phyloP scores from a whole-genome alignment of 768 basidiomycete species.

The Fistulinella prunicolor region DNA sequence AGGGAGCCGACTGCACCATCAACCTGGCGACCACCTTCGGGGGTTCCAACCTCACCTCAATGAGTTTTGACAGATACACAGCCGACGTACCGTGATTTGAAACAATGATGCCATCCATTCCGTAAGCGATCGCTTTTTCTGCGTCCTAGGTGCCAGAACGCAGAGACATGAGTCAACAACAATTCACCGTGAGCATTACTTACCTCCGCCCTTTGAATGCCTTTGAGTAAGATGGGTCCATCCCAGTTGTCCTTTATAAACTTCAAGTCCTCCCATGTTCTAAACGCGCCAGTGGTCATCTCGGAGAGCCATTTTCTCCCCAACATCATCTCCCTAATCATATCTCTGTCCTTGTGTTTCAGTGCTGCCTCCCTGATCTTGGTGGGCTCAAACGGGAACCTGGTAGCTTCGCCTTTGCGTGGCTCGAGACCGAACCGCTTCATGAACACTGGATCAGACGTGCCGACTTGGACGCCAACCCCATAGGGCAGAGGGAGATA shows the following conservation, averaged over 20 bases:
- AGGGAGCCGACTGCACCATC: conserved; percentile 80
- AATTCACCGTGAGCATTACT: too few relatives aligned
- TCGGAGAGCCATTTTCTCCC: conserved; percentile 65
- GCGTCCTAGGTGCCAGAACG: conserved; percentile 42
- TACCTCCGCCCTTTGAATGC: conserved; percentile 65
- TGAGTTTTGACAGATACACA: neutral
- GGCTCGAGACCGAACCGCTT: conserved; percentile 44
- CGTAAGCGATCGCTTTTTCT: conserved; percentile 42
- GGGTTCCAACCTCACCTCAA: neutral
- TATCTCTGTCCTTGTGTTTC: conserved; percentile 46
- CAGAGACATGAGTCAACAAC: too few relatives aligned
- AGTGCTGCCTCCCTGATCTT: conserved; percentile 40
- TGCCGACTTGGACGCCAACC: conserved; percentile 62
- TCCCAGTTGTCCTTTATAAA: conserved; percentile 74
- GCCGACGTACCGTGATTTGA: conserved; percentile 38
- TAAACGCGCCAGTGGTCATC: conserved; percentile 58
- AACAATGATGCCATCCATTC: conserved; percentile 47
- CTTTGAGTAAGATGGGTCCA: conserved; percentile 74
- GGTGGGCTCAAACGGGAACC: conserved; percentile 59
- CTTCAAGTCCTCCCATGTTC: conserved; percentile 67
- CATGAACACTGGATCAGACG: conserved; percentile 81
- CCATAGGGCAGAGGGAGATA: conserved; percentile 70
- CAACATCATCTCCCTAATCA: conserved; percentile 37
- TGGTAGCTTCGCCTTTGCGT: conserved; percentile 36
- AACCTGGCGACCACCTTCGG: conserved; percentile 66